Evolutionary conservation across 768 basidiomycete species (phyloP), one percentile per base, ranked within the genome.

Genomic region (Pleurotus tuber-regium): DNA sequence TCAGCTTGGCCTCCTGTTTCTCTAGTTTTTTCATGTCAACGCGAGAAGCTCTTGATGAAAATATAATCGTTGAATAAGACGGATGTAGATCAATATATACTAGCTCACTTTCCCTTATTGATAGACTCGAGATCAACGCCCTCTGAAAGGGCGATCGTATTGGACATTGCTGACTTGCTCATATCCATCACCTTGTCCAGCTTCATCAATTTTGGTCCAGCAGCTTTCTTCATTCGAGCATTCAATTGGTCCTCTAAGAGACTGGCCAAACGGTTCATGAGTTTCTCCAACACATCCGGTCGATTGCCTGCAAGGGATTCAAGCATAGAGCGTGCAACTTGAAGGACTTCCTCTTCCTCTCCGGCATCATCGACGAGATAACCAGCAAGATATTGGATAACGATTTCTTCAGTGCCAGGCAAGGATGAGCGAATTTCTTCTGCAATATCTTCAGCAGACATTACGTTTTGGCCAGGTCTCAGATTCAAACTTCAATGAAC

Each of bases 1-100:
- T 87, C 59, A 98, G 83, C 67, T 99, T 99, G 1, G 93, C 92
- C 68, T 99, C 97, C 60, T 93, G 90, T 69, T 97, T 96, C 71
- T 96, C 93, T 7, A 97, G 82, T 62, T 95, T 95, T 70, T 94
- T 96, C 54, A 97, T 81, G 71, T 97, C 93, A 41, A 97, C 93
- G 24, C 88, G 85, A 30, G 91, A 92, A 28, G 89, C 90, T 70
- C 93, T 91, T 66, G 23, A 44, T 44, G 11, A 36, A 43, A 50
- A 54, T 52, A 62, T 44, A 59, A 54, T 54, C 54, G 50, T 44
- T 49, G 26, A n/a, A 48, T 47, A 39, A 16, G 46, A 30, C 39
- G 41, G 23, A 35, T 55, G 39, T 31, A 36, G 23, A n/a, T 31
- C 11, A 9, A 25, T 50, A 14, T 12, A 43, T n/a, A 31, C 24